Evolutionary conservation across 2,329 filamentous ascomycete species (phyloP), one percentile per base, ranked within the genome.

Genomic region (Didymella pomorum): DNA sequence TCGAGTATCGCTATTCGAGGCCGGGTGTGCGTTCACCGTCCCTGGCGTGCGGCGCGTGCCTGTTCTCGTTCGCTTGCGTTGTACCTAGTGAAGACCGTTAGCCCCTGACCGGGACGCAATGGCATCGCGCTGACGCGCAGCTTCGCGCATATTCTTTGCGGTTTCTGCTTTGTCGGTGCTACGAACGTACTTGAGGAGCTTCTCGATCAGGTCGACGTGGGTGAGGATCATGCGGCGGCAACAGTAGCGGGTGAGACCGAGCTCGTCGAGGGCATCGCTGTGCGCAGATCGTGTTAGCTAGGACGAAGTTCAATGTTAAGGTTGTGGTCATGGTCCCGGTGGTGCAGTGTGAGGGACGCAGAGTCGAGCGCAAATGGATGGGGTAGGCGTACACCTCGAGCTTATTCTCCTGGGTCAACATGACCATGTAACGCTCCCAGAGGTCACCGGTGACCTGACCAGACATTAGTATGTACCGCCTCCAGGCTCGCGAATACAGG

Each of bases 171-270:
- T 49, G 28, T 71, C 67, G 39, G 51, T 54, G 33, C 48, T 56
- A 52, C 66, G 64, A n/a, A 71, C 72, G 65, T 76, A 78, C 73
- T 78, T 78, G 63, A 99, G 87, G 49, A 99, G 87, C 82, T 99
- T 99, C 84, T 99, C 95, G 71, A 99, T 97, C 62, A 99, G 84
- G 78, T 99, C 95, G 72, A 99, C 95, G 80, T 99, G 95, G 60
- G 95, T 99, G 91, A 99, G 97, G 79, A 99, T 88, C 95, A 99
- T 99, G 74, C 95, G 90, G 70, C 95, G 91, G 83, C 95, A 99
- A 86, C 95, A 99, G 83, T 99, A 99, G 70, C 95, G 88, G 80
- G 92, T 94, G 74, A 96, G 90, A 56, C 93, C 93, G 52, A 99
- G 88, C 76, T 93, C 86, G 79, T 98, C 93, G 90, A 99, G 96